Evolutionary conservation across 805 yeast species (phyloP), one percentile per base, ranked within the genome.

Genomic region (Ogataea neopini): DNA sequence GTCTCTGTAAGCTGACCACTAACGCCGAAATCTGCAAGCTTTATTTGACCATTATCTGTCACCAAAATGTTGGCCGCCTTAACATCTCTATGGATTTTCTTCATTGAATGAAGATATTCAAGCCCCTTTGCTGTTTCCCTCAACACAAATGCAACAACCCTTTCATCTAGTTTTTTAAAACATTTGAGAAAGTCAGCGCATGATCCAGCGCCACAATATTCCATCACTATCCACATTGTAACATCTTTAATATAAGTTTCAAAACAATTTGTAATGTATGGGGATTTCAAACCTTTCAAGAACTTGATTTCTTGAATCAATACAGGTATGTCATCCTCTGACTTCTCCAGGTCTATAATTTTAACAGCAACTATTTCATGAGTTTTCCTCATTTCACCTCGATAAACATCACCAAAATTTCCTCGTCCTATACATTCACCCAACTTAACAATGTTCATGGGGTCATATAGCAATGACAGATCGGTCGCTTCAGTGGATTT

Each of bases 131-230:
- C 71, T 0, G 84, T 81, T 40, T 81, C 86, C 45, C 80, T 68
- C 44, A 86, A 69, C 15, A 92, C 81, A 52, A 72, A 80, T 1
- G 86, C 76, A 4, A 82, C 83, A 6, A 76, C 72, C 4, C 74
- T 75, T 58, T 89, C 96, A 15, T 68, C 68, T 37, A 90, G 66
- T 22, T 61, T 66, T 26, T 77, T 81, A 64, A 68, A 77, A 41
- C 73, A 71, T 58, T 75, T 80, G 35, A 92, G 60, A 46, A 89
- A 72, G 59, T 87, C 96, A 1, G 86, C 75, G 64, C 96, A 87
- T 1, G 97, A 88, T 0, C 97, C 97, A 23, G 95, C 97, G 10
- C 92, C 96, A 66, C 98, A 94, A 61, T 79, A 89, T 64, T 92
- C 99, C 97, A 94, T 88, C 4, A 84, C 84, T 40, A 92, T 87